Evolutionary conservation across 148 eudicot genomes (phyloP), one percentile per base, ranked within the genome.

Genomic region (Camellia sinensis): DNA sequence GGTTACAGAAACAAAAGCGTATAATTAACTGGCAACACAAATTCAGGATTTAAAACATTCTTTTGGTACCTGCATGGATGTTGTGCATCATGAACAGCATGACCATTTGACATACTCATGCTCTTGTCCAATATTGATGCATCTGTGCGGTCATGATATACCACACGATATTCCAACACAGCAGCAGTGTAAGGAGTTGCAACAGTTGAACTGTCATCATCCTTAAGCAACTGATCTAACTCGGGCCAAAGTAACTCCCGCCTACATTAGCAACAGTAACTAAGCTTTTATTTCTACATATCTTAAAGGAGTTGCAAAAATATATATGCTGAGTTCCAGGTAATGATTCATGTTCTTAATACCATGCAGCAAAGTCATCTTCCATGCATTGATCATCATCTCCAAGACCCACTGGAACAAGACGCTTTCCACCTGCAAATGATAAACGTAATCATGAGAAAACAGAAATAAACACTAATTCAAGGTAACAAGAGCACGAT

Each of bases 351-450:
- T 57, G 40, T 50, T 67, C 45, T 60, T 45, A 56, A 60, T 96
- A 96, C 99, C 99, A 96, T 54, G 98, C 97, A 81, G 95, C 7
- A 81, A 96, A 96, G 84, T 96, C 99, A 83, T 96, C 99, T 88
- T 96, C 99, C 79, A 93, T 96, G 84, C 97, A 92, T 78, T 93
- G 93, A 76, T 93, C 99, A 85, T 96, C 99, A 84, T 96, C 99
- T 57, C 99, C 99, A 64, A 93, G 85, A 79, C 99, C 99, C 75
- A 90, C 90, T 69, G 91, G 92, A 83, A 96, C 91, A 78, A 93
- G 90, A 44, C 92, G 90, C 81, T 92, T 89, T 10, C 87, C 99
- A 85, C 99, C 99, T 95, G 87, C 80, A 83, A 80, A 77, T 21
- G 48, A 64, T 44, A 40, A 53, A 61, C 21, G 57, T 66, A 57